Percentiles rank a stretch among this genome's conserved stretches.
Evolutionary conservation across 2,329 filamentous ascomycete genomes (phyloP).

Genomic region (Apiospora rasikravindrae): DNA sequence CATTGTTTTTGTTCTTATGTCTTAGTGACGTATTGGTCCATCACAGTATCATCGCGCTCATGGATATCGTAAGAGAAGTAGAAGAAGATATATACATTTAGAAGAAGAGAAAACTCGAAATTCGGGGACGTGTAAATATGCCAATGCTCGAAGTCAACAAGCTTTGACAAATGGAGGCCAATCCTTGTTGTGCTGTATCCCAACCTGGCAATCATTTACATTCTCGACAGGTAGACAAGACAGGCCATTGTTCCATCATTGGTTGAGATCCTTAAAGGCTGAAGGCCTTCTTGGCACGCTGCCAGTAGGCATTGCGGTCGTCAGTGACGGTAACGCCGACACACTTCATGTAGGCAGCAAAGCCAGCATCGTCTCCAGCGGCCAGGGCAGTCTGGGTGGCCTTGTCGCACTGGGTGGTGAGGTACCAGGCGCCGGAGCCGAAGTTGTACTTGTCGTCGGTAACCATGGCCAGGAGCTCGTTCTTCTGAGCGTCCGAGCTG

Average conservation of each 20-base stretch:
- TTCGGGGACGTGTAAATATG: background rate
- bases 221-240: background rate
- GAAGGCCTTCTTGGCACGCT: conserved; percentile 54
- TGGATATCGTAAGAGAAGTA: background rate
- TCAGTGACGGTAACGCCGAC: conserved; percentile 44
- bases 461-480: conserved; percentile 51
- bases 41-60: conserved; percentile 9
- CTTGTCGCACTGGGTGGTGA: conserved; percentile 48
- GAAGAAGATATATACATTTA: background rate
- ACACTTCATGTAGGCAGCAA: conserved; percentile 53
- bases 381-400: conserved; percentile 36
- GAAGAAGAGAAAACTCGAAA: background rate
- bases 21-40: background rate
- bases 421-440: conserved; percentile 57
- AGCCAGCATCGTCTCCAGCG: conserved; percentile 48
- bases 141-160: background rate
- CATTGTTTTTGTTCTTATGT: background rate
- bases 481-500: conserved; percentile 40
- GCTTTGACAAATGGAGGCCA: background rate
- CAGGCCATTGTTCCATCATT: background rate
- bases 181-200: background rate
- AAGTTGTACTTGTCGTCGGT: conserved; percentile 58
- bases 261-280: conserved; percentile 32
- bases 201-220: background rate
- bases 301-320: conserved; percentile 48